Conservation (phyloP, 352 stramenopile species). For the Pythium biforme region DNA sequence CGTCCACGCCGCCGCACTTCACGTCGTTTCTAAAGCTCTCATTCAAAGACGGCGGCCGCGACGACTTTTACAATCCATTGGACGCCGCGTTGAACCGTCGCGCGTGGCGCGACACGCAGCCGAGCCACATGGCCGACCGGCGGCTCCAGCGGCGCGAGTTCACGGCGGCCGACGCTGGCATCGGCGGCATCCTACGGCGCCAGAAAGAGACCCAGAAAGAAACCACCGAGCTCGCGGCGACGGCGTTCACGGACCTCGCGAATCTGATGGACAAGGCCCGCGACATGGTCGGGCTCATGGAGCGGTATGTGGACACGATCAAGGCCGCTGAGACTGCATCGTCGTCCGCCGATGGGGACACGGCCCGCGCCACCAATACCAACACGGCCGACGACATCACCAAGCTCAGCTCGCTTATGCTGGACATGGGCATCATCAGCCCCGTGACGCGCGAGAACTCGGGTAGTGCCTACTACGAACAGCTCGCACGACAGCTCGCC, state of each 20-base stretch:
- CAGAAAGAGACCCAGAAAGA: constrained; percentile 81
- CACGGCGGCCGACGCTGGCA: constrained; percentile 71
- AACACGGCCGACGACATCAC: constrained; percentile 53
- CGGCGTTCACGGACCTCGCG: constrained; percentile 89
- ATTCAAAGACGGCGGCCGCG: constrained; percentile 82
- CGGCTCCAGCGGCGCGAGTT: constrained; percentile 80
- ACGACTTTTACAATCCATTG: constrained; percentile 83
- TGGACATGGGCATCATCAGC: constrained; percentile 93
- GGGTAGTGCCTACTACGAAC: constrained; percentile 87
- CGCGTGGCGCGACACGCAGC: constrained; percentile 78
- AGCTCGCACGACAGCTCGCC: constrained; percentile 88
- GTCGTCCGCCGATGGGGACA: constrained; percentile 16
- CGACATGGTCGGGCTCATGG: constrained; percentile 89
- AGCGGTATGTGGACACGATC: constrained; percentile 87
- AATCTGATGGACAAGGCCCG: constrained; percentile 90
- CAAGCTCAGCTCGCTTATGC: constrained; percentile 83
- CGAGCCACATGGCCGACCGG: constrained; percentile 69
- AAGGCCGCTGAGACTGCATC: constrained; percentile 46
- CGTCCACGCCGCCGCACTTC: constrained; percentile 33
- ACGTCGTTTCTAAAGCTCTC: constrained; percentile 82
- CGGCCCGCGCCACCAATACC: background rate
- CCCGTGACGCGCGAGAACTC: constrained; percentile 90
- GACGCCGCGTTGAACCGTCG: constrained; percentile 60
- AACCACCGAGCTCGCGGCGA: constrained; percentile 67
- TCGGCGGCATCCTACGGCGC: constrained; percentile 76